These are phyloP conservation scores for Mycogone perniciosa DNA, from an alignment of 2,329 filamentous ascomycete species.

Conservation along the genomic window DNA sequence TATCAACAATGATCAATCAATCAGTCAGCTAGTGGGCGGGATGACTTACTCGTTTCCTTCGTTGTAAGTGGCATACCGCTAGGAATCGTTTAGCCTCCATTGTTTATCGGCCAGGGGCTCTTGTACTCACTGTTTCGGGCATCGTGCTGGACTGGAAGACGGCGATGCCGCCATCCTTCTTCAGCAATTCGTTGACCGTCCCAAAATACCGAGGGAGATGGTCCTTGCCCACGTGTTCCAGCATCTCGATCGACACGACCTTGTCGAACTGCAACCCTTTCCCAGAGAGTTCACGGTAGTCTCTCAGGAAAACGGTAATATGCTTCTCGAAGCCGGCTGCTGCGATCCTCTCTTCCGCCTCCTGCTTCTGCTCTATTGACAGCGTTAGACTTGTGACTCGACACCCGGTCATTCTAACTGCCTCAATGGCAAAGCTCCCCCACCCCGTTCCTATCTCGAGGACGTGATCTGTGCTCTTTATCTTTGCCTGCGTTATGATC, in stretches of 20 bases:
- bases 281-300: slow-evolving; percentile 58
- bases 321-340: slow-evolving; percentile 52
- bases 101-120: background rate
- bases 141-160: slow-evolving; percentile 76
- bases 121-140: slow-evolving; percentile 45
- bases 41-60: slow-evolving; percentile 51
- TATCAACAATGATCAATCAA: background rate
- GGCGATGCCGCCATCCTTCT: slow-evolving; percentile 58
- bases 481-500: slow-evolving; percentile 58
- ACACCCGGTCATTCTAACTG: slow-evolving; percentile 60
- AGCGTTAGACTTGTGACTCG: slow-evolving; percentile 63
- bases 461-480: slow-evolving; percentile 61
- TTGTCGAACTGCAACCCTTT: slow-evolving; percentile 58
- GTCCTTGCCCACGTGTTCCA: slow-evolving; percentile 65
- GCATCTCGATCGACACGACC: slow-evolving; percentile 70
- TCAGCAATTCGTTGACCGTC: slow-evolving; percentile 57
- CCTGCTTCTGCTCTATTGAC: slow-evolving; percentile 60
- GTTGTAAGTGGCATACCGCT: background rate
- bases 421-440: slow-evolving; percentile 68
- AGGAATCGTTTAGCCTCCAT: background rate
- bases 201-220: slow-evolving; percentile 63
- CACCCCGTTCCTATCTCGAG: slow-evolving; percentile 72
- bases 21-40: background rate
- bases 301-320: slow-evolving; percentile 60
- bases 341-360: slow-evolving; percentile 59